These are phyloP conservation scores for Sporothrix dimorphospora DNA, from an alignment of 2,329 filamentous ascomycete species.

Conservation along the genomic window DNA sequence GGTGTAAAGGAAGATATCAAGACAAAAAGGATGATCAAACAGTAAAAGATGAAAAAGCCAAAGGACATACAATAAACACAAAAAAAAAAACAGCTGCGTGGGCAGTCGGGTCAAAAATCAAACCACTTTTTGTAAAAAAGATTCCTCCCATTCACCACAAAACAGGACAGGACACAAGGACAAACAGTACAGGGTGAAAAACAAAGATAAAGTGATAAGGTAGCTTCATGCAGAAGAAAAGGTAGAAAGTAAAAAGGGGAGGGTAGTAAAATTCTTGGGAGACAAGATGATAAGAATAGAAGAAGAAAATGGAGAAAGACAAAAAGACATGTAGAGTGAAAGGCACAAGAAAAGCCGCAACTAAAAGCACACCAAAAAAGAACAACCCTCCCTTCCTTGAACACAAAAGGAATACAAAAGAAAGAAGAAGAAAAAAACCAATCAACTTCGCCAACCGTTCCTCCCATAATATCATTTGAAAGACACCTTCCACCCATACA, in stretches of 20 bases:
- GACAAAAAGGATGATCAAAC: not conserved
- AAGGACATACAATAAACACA: not conserved
- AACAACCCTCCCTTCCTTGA: not conserved
- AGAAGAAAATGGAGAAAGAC: not conserved
- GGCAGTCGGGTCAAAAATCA: not conserved
- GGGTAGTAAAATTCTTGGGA: not conserved
- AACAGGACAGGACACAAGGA: not conserved
- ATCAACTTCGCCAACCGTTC: not conserved
- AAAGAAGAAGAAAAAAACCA: not conserved
- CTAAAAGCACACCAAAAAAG: not conserved
- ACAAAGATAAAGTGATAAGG: not conserved
- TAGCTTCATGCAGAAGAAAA: not conserved
- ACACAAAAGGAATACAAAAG: not conserved
- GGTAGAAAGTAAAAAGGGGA: not conserved
- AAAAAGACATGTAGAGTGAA: not conserved
- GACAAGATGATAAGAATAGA: not conserved
- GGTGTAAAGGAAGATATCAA: not conserved
- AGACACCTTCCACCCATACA: not conserved
- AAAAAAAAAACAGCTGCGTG: not conserved
- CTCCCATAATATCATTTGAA: not conserved
- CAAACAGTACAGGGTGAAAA: not conserved
- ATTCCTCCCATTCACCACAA: not conserved
- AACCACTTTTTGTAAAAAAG: slow-evolving; percentile 14
- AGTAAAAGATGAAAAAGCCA: not conserved
- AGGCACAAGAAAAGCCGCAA: not conserved